Base-by-base conservation (phyloP, 371 early-diverging fungal species). In the Apophysomyces variabilis region DNA sequence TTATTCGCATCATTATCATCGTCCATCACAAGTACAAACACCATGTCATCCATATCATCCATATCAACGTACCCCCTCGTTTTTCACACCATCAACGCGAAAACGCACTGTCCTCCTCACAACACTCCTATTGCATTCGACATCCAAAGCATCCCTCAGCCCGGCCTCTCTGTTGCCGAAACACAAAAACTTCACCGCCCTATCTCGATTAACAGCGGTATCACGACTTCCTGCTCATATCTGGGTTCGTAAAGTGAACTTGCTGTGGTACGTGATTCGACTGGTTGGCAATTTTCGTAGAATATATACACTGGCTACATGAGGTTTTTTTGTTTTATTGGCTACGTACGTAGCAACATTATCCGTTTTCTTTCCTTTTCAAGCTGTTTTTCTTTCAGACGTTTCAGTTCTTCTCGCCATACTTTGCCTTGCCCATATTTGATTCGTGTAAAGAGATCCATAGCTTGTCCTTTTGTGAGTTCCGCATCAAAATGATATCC, bases 391-490 rank as follows among this genome's bases (percentile, higher is more conserved):
- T 50, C 21, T 21, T 50, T 16, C 21, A 50, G 21, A 16, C 32
- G 54, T 21, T 50, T 50, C 54, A 50, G 54, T 21, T 50, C 54
- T 35, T 18, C 12, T 50, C 50, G 57, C 82, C 82, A 81, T 0
- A 71, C 11, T 50, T 64, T 71, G 3, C 70, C 35, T 21, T 76
- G 85, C 0, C 89, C 89, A 62, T 79, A 71, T 16, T 74, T 73
- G 12, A 86, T 47, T 21, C 80, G 77, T 0, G 85, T 78, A 39
- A 89, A 73, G 38, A 87, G 69, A 59, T 85, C 83, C 71, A 85
- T 82, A 0, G 89, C 89, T 59, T 87, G 85, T 4, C 89, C 89
- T 65, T 83, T 87, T 1, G 78, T 85, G 60, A 87, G 44, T 1
- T 50, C 14, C 32, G 68, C 58, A 12, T 66, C 60, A 18, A 73